Evolutionary conservation across 2,329 filamentous ascomycete genomes (phyloP).

Genomic region (Diaporthe nobilis): DNA sequence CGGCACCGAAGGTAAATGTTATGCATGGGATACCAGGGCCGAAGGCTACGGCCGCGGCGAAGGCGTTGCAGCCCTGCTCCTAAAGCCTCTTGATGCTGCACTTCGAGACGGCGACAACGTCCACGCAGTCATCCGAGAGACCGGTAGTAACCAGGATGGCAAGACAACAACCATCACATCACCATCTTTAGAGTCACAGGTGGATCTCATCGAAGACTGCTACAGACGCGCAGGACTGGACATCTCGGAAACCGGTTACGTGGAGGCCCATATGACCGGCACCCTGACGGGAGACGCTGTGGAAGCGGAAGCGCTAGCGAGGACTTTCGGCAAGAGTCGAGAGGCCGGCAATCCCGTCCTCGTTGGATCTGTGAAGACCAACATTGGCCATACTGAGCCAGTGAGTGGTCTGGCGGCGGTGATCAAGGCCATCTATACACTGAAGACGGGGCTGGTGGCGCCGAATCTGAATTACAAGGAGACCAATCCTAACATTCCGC

Average conservation of each 20-base stretch:
- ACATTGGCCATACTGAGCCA: constrained; percentile 51
- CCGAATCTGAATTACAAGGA: constrained; percentile 45
- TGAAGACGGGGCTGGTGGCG: constrained; percentile 48
- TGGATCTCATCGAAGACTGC: constrained; percentile 51
- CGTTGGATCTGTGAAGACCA: constrained; percentile 49
- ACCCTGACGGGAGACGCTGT: constrained; percentile 53
- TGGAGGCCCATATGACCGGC: constrained; percentile 58
- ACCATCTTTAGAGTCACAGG: constrained; percentile 53
- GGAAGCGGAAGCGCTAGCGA: constrained; percentile 55
- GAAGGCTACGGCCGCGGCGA: constrained; percentile 64
- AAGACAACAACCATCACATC: constrained; percentile 56
- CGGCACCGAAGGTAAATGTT: background rate
- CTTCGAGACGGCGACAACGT: constrained; percentile 60
- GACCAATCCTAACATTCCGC: constrained; percentile 48
- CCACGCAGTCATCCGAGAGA: constrained; percentile 56
- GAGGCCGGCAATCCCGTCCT: constrained; percentile 44
- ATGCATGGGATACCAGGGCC: background rate
- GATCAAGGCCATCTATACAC: constrained; percentile 47
- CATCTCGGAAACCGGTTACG: constrained; percentile 49
- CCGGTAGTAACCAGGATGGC: constrained; percentile 60
- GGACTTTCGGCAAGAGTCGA: constrained; percentile 48
- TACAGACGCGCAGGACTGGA: constrained; percentile 51
- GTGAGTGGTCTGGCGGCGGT: constrained; percentile 47
- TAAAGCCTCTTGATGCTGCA: constrained; percentile 64
- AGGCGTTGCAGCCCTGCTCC: constrained; percentile 59